A percentile compares a stretch with the other conserved stretches of the same genome.
These are phyloP conservation scores for Lentinula detonsa DNA, from an alignment of 768 basidiomycete genomes.

Conservation along the genomic window DNA sequence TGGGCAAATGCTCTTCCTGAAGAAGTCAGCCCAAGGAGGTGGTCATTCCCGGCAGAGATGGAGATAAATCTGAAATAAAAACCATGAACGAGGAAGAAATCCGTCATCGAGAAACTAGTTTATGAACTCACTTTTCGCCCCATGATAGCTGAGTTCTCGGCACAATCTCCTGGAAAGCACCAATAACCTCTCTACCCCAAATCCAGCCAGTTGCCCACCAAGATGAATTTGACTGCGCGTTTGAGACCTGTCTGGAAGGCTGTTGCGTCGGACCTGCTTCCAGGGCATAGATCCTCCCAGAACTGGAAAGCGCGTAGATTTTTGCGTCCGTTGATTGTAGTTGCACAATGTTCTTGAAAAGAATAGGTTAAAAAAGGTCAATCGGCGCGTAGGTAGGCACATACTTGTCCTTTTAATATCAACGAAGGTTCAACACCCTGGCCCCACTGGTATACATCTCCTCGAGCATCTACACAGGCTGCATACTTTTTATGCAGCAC, in stretches of 20 bases:
- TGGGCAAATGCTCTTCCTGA: conserved; percentile 74
- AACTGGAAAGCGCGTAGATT: conserved; percentile 74
- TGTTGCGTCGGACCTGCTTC: conserved; percentile 48
- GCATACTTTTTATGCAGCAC: conserved; percentile 61
- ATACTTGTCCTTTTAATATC: conserved; percentile 63
- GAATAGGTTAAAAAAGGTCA: not conserved
- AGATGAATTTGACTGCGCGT: conserved; percentile 35
- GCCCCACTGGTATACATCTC: conserved; percentile 86
- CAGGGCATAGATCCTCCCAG: conserved; percentile 70
- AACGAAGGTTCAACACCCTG: conserved; percentile 42
- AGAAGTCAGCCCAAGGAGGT: conserved; percentile 67
- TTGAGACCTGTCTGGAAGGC: conserved; percentile 21
- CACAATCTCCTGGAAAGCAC: conserved; percentile 57
- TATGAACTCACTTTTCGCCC: conserved; percentile 55
- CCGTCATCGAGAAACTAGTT: not conserved
- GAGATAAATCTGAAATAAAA: conserved; percentile 52
- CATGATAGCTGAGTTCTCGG: conserved; percentile 49
- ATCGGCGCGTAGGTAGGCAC: conserved; percentile 7
- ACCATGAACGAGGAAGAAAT: not conserved
- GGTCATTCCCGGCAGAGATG: conserved; percentile 68
- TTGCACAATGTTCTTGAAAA: conserved; percentile 58
- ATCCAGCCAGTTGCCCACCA: conserved; percentile 64
- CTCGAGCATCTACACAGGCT: conserved; percentile 72
- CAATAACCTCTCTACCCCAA: conserved; percentile 38
- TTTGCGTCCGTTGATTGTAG: conserved; percentile 54